Base-by-base conservation (phyloP, 257 asterid species). In the Paraleonurus japonicus region DNA sequence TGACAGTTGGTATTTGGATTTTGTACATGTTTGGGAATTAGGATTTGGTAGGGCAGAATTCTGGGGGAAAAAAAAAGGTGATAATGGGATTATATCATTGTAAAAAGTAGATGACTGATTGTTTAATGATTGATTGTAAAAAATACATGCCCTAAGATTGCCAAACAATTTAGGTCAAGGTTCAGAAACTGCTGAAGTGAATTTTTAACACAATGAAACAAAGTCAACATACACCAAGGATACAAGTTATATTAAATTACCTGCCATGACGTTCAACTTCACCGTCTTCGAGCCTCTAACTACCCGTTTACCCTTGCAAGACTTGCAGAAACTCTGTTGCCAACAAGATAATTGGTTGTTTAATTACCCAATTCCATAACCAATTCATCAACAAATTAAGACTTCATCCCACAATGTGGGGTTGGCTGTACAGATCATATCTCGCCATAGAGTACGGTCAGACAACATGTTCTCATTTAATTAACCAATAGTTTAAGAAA, bases 221-320 rank as follows among this genome's bases (percentile, higher is more conserved):
- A 68, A 8, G 9, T 17, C 15, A 23, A 54, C 48, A 53, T 3
- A 20, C 47, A 55, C 41, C 19, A 55, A 23, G 23, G 68, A 22
- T 16, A 47, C 41, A 16, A 20, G 48, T 48, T 63, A 28, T 26
- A 67, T 37, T 66, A 71, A 45, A 60, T 69, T 80, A 93, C 98
- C 98, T 75, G 96, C 90, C 90, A 85, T 76, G 83, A 90, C 78
- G 71, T 87, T 88, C 79, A 93, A 67, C 77, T 86, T 89, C 80
- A 87, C 92, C 24, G 90, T 75, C 79, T 93, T 90, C 2, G 83
- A 32, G 77, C 98, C 98, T 78, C 74, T 84, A 70, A 81, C 60
- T n/a, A 88, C 92, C 58, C 88, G 80, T 67, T 74, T 85, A 54
- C 98, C 98, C 82, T 73, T 85, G 90, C 97, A 93, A 73, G 98